phyloP scores from a whole-genome alignment of 108 stramenopile species.

The Conticribra weissflogii region DNA sequence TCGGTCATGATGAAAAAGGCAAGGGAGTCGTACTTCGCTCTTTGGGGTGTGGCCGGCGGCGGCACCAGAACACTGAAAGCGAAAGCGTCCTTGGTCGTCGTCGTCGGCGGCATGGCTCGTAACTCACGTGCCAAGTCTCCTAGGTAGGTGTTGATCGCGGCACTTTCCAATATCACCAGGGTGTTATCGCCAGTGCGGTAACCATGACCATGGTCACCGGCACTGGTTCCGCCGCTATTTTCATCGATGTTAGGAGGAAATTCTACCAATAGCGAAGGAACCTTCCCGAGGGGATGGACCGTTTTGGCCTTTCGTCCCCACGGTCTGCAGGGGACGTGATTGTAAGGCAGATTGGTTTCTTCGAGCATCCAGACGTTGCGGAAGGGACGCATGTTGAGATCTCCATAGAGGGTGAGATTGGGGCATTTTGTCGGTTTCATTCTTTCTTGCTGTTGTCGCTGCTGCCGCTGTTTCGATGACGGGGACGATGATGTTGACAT shows the following conservation, averaged over 20 bases:
- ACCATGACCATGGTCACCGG: not conserved
- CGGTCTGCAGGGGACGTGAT: slow-evolving; percentile 46
- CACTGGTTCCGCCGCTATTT: not conserved
- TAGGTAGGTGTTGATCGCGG: slow-evolving; percentile 80
- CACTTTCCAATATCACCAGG: slow-evolving; percentile 69
- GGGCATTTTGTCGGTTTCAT: slow-evolving; percentile 22
- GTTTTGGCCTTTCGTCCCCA: slow-evolving; percentile 38
- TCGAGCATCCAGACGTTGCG: slow-evolving; percentile 89
- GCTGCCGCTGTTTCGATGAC: not conserved
- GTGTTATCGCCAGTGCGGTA: not conserved
- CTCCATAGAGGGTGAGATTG: slow-evolving; percentile 55
- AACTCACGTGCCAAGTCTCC: slow-evolving; percentile 60
- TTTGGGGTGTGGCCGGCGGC: slow-evolving; percentile 53
- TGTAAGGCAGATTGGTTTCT: slow-evolving; percentile 60
- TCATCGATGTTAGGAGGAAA: slow-evolving; percentile 6
- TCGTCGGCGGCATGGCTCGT: no score
- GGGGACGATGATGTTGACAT: not conserved
- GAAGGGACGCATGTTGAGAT: slow-evolving; percentile 67
- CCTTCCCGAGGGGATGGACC: slow-evolving; percentile 74
- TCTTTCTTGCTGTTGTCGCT: no score
- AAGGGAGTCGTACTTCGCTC: slow-evolving; percentile 75
- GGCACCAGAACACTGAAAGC: slow-evolving; percentile 54
- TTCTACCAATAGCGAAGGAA: slow-evolving; percentile 65
- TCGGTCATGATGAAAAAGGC: slow-evolving; percentile 62
- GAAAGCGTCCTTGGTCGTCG: no score